These are phyloP conservation scores for Penicillium sclerotigenum DNA, from an alignment of 2,329 filamentous ascomycete species.

Conservation along the genomic window DNA sequence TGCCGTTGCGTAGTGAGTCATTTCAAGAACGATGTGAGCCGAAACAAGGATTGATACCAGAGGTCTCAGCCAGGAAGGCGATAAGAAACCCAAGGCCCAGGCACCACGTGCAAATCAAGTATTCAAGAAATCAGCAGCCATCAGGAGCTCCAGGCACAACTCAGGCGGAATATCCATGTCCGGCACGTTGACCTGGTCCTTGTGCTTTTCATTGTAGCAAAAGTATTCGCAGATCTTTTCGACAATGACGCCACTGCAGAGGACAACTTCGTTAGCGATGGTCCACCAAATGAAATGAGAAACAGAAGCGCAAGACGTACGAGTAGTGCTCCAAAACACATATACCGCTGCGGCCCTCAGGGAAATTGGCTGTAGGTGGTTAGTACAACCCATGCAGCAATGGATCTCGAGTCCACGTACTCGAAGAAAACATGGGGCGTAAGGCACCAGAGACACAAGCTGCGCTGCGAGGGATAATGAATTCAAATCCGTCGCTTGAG, in stretches of 20 bases:
- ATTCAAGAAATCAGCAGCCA: conserved; percentile 66
- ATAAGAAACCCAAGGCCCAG: background rate
- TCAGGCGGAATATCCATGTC: conserved; percentile 67
- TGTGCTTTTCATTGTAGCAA: conserved; percentile 65
- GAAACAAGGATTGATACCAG: background rate
- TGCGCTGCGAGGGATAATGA: conserved; percentile 59
- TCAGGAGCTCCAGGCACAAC: conserved; percentile 62
- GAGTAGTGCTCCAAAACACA: conserved; percentile 60
- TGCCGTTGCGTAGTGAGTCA: conserved; percentile 17
- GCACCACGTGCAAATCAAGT: conserved; percentile 26
- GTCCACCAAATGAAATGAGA: background rate
- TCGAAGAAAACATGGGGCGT: conserved; percentile 60
- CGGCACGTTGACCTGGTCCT: conserved; percentile 57
- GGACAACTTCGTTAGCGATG: conserved; percentile 1
- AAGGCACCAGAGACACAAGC: conserved; percentile 62
- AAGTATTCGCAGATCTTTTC: conserved; percentile 70
- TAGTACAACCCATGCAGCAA: background rate
- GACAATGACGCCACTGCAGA: conserved; percentile 56
- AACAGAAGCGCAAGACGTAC: conserved; percentile 36
- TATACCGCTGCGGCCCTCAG: conserved; percentile 57
- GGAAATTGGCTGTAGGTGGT: conserved; percentile 53
- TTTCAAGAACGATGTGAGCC: background rate
- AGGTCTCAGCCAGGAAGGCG: background rate
- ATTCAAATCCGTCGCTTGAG: conserved; percentile 63
- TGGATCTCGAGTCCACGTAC: conserved; percentile 41